phyloP scores from a whole-genome alignment of 2,329 filamentous ascomycete genomes.

The Fusarium ambrosium region DNA sequence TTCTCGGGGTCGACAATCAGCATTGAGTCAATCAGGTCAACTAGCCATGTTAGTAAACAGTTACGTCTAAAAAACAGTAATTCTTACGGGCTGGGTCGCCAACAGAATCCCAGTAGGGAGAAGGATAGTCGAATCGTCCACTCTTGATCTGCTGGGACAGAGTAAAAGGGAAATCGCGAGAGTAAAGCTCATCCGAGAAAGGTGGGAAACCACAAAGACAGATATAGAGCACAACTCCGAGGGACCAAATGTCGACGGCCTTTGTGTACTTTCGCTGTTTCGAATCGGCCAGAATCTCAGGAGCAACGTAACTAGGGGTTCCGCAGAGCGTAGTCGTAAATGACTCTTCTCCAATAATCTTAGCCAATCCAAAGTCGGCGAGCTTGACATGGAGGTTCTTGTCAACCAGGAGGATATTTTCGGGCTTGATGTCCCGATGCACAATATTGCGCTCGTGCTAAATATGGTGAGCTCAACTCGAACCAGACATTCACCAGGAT shows the following conservation, averaged over 20 bases:
- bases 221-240: conserved; percentile 98
- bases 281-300: conserved; percentile 89
- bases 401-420: conserved; percentile 92
- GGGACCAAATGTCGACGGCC: conserved; percentile 95
- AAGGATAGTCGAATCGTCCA: conserved; percentile 93
- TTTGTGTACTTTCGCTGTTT: conserved; percentile 91
- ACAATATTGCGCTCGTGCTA: conserved; percentile 98
- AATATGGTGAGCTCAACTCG: conserved; percentile 1
- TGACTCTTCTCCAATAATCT: conserved; percentile 98
- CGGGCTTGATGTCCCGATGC: conserved; percentile 96
- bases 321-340: conserved; percentile 97
- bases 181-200: conserved; percentile 93
- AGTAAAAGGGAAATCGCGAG: conserved; percentile 84
- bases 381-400: conserved; percentile 89
- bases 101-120: conserved; percentile 84
- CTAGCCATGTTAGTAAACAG: conserved; percentile 47
- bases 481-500: not conserved
- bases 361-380: conserved; percentile 95
- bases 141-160: conserved; percentile 92
- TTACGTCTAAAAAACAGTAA: not conserved
- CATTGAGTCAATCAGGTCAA: conserved; percentile 96
- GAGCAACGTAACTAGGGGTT: conserved; percentile 97
- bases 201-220: conserved; percentile 97
- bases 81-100: conserved; percentile 75
- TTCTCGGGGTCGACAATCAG: conserved; percentile 87